Percentiles rank a stretch among this genome's conserved stretches.
These are phyloP conservation scores for Delitschia confertaspora DNA, from an alignment of 495 filamentous ascomycete species.

Conservation along the genomic window DNA sequence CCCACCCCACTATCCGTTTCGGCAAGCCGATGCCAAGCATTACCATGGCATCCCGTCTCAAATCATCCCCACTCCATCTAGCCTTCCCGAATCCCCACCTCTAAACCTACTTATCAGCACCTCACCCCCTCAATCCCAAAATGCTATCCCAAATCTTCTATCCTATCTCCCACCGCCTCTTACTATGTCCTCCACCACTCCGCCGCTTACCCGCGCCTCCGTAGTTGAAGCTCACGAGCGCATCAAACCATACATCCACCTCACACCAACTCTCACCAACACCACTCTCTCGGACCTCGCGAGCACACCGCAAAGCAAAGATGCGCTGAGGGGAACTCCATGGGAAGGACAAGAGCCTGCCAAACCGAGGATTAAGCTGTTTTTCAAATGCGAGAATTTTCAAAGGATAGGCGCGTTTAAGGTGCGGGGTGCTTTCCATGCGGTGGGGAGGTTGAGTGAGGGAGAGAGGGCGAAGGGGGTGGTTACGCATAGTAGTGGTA, in stretches of 20 bases:
- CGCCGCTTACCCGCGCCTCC: conserved; percentile 58
- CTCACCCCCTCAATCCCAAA: no score
- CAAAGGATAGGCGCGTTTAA: conserved; percentile 94
- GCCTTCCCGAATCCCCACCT: no score
- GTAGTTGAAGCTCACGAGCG: conserved; percentile 60
- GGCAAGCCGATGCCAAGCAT: no score
- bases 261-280: conserved; percentile 73
- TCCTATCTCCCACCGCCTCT: not conserved
- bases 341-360: conserved; percentile 52
- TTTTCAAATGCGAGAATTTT: conserved; percentile 95
- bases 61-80: no score
- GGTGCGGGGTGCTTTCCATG: conserved; percentile 82
- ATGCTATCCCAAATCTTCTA: not conserved
- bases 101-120: no score
- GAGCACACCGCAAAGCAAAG: conserved; percentile 54
- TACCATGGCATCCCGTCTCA: no score
- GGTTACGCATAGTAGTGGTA: conserved; percentile 86
- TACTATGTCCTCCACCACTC: conserved; percentile 37
- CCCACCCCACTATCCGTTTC: no score
- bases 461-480: conserved; percentile 63
- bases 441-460: conserved; percentile 53
- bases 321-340: conserved; percentile 46
- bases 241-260: conserved; percentile 69
- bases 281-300: conserved; percentile 63
- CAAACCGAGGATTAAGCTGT: conserved; percentile 60